Percentiles rank a stretch among this genome's conserved stretches.
These are phyloP conservation scores for Haberlea rhodopensis DNA, from an alignment of 257 asterid species.

Conservation along the genomic window DNA sequence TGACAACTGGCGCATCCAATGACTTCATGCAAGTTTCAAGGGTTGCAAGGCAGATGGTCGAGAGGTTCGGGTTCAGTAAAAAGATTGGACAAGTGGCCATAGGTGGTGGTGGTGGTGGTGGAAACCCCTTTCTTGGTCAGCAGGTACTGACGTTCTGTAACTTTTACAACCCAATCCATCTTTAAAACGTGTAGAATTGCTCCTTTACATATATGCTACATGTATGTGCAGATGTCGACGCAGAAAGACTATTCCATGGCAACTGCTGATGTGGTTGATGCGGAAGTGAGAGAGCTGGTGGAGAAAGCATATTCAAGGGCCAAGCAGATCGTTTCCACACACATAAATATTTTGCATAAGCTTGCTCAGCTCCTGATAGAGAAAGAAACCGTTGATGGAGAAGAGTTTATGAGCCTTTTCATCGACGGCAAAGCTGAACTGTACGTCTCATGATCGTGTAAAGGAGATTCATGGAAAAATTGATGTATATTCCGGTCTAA, in stretches of 20 bases:
- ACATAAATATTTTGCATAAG: slow-evolving; percentile 82
- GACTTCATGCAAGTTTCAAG: slow-evolving; percentile 99
- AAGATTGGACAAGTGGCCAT: slow-evolving; percentile 94
- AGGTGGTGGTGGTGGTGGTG: slow-evolving; percentile 90
- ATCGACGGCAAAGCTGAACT: slow-evolving; percentile 91
- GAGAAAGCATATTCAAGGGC: slow-evolving; percentile 81
- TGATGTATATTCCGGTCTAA: slow-evolving; percentile 27
- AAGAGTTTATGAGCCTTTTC: slow-evolving; percentile 98
- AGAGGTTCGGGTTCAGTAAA: slow-evolving; percentile 95
- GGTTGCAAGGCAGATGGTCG: slow-evolving; percentile 98
- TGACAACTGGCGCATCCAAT: slow-evolving; percentile 99
- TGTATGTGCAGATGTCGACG: slow-evolving; percentile 46
- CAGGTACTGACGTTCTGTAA: slow-evolving; percentile 42
- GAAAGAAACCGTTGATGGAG: slow-evolving; percentile 96
- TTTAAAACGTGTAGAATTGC: background rate
- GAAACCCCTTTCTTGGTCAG: slow-evolving; percentile 93
- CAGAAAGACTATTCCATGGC: slow-evolving; percentile 98
- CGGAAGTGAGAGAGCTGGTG: slow-evolving; percentile 84
- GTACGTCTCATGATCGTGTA: slow-evolving; percentile 45
- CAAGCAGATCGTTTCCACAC: slow-evolving; percentile 55
- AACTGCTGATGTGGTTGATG: slow-evolving; percentile 86
- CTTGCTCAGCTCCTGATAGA: slow-evolving; percentile 83
- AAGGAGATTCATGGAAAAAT: background rate
- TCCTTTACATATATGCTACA: background rate
- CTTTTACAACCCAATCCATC: background rate